phyloP scores from a whole-genome alignment of 192 early-diverging fungal genomes.

The Globomyces pollinis-pini region DNA sequence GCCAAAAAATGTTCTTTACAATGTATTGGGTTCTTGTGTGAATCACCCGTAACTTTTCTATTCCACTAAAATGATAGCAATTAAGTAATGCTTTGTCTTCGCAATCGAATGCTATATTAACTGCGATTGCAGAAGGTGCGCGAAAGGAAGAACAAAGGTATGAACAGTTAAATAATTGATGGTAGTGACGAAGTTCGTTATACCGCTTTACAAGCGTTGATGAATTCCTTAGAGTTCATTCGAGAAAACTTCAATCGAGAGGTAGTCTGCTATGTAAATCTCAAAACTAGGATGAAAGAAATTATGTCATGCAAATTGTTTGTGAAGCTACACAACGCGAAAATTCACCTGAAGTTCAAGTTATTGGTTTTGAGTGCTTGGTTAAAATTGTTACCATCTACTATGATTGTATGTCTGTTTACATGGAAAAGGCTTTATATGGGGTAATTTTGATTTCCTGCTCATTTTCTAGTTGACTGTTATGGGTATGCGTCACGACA shows the following conservation, averaged over 20 bases:
- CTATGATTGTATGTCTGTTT: constrained; percentile 92
- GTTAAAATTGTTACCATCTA: constrained; percentile 96
- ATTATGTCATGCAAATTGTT: constrained; percentile 98
- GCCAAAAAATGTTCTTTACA: constrained; percentile 67
- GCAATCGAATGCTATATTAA: constrained; percentile 87
- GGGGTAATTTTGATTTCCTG: no score
- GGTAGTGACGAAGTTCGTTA: constrained; percentile 80
- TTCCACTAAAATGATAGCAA: not conserved
- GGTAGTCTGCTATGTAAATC: constrained; percentile 33
- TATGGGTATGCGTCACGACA: constrained; percentile 82
- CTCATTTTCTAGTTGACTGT: no score
- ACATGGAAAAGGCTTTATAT: constrained; percentile 95
- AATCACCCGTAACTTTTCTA: constrained; percentile 62
- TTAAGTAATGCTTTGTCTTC: constrained; percentile 59
- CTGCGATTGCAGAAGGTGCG: constrained; percentile 92
- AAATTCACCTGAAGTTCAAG: constrained; percentile 62
- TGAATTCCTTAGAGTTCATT: constrained; percentile 94
- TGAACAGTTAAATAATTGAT: not conserved
- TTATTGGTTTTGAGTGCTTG: constrained; percentile 89
- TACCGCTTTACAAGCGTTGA: constrained; percentile 82
- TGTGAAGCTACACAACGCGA: constrained; percentile 84
- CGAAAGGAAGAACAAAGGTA: constrained; percentile 80
- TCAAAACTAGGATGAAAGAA: constrained; percentile 84
- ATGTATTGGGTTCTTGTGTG: constrained; percentile 91
- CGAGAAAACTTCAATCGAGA: constrained; percentile 88